Evolutionary conservation across 257 asterid species (phyloP), one percentile per base, ranked within the genome.

Genomic region (Paraleonurus japonicus): DNA sequence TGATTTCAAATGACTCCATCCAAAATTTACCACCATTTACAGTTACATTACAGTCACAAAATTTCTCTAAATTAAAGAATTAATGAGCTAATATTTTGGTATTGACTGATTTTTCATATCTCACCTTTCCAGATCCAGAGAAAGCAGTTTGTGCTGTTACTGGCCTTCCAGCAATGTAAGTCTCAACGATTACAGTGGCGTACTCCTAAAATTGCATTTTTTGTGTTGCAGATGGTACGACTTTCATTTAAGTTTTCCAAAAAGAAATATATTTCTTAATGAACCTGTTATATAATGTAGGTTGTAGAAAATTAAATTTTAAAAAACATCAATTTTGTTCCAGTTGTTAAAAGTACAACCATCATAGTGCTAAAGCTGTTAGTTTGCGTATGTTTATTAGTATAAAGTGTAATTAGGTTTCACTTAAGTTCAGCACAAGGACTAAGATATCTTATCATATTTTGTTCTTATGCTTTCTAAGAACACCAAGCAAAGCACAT

Each of bases 111-210:
- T 50, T 68, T 59, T 57, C 61, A 54, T n/a, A n/a, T 57, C 65
- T 65, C 76, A 66, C 84, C 70, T 66, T 74, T 72, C 61, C 90
- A 94, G 97, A 86, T 81, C 89, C 95, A 6, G 87, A 89, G 80
- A 94, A 89, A 84, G 82, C 90, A 51, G 68, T 86, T 50, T 94
- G 99, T 84, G 86, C 83, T 22, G 84, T 94, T 73, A 94, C 97
- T 54, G 96, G 97, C 57, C 77, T 88, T 51, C 99, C 96, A 16
- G 99, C 99, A 50, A 73, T 81, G 94, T 88, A 76, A 81, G 86
- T 80, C 32, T 55, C 47, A 35, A 45, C 28, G 8, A 17, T 65
- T 27, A 5, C 39, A 12, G 66, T 32, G 5, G 8, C 26, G 19
- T 22, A 24, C 33, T 45, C 23, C 13, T 11, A 0, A 28, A 69